Evolutionary conservation across 169 alveolate genomes (phyloP).

Genomic region (Plasmodium reichenowi): DNA sequence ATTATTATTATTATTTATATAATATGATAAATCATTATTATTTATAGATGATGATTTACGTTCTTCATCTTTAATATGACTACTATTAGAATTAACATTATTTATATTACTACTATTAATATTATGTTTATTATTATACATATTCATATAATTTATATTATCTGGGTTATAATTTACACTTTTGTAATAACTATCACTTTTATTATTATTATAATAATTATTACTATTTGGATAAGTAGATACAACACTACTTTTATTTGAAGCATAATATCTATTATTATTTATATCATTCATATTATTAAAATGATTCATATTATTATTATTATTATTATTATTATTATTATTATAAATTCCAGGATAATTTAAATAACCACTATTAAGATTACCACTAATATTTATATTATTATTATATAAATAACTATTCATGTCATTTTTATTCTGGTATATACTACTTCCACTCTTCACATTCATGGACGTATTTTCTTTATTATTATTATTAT

Average conservation of each 20-base stretch:
- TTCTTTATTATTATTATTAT: conserved; percentile 30
- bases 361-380: conserved; percentile 16
- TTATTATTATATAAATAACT: conserved; percentile 18
- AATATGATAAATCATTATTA: not conserved
- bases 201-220: conserved; percentile 14
- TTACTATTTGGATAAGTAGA: conserved; percentile 9
- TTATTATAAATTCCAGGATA: conserved; percentile 4
- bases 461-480: not conserved
- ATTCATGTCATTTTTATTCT: conserved; percentile 29
- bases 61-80: not conserved
- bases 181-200: conserved; percentile 27
- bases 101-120: not conserved
- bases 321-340: conserved; percentile 3
- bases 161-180: conserved; percentile 8
- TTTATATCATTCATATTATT: not conserved
- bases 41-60: not conserved
- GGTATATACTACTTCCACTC: not conserved
- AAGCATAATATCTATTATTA: not conserved
- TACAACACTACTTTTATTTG: not conserved
- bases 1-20: conserved; percentile 1
- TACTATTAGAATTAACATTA: not conserved
- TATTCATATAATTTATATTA: conserved; percentile 6
- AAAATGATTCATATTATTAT: not conserved
- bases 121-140: not conserved
- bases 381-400: conserved; percentile 4